Percentiles rank a stretch among this genome's conserved stretches.
These are phyloP conservation scores for Boechera stricta DNA, from an alignment of 345 rosid genomes.

Conservation along the genomic window DNA sequence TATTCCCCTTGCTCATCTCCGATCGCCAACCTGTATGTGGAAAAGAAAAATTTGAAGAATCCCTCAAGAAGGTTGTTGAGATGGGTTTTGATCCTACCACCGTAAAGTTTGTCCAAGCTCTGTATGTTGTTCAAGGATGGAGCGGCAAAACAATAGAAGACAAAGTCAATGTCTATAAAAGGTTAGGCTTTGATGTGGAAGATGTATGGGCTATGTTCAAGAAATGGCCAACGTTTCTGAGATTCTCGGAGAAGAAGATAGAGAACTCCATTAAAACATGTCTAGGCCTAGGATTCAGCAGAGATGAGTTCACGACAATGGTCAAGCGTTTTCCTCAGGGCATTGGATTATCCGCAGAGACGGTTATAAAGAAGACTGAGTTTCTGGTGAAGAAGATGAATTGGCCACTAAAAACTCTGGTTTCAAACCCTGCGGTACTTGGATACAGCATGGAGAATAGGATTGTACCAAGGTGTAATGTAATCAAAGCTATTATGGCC, in stretches of 20 bases:
- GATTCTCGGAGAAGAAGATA: slow-evolving; percentile 38
- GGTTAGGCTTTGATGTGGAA: slow-evolving; percentile 43
- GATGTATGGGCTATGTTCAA: slow-evolving; percentile 35
- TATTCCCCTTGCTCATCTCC: neutral
- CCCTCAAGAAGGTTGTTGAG: slow-evolving; percentile 20
- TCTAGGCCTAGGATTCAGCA: slow-evolving; percentile 29
- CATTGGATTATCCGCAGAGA: neutral
- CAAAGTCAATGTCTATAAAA: neutral
- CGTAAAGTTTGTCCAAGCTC: slow-evolving; percentile 27
- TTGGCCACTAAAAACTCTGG: slow-evolving; percentile 32
- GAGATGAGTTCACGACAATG: slow-evolving; percentile 36
- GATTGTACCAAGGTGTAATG: slow-evolving; percentile 45
- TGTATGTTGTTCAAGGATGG: neutral
- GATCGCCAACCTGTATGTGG: neutral
- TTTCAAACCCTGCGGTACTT: slow-evolving; percentile 26
- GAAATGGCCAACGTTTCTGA: slow-evolving; percentile 28
- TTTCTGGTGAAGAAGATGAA: slow-evolving; percentile 50
- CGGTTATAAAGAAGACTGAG: slow-evolving; percentile 27
- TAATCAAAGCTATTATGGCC: slow-evolving; percentile 34
- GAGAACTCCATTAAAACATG: slow-evolving; percentile 33
- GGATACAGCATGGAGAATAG: slow-evolving; percentile 42
- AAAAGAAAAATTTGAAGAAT: slow-evolving; percentile 7
- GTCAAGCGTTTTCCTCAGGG: slow-evolving; percentile 6
- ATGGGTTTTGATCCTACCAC: slow-evolving; percentile 37
- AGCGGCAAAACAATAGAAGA: slow-evolving; percentile 17